Percentiles rank a stretch among this genome's conserved stretches.
phyloP scores from a whole-genome alignment of 495 filamentous ascomycete species.

The Neurospora terricola region DNA sequence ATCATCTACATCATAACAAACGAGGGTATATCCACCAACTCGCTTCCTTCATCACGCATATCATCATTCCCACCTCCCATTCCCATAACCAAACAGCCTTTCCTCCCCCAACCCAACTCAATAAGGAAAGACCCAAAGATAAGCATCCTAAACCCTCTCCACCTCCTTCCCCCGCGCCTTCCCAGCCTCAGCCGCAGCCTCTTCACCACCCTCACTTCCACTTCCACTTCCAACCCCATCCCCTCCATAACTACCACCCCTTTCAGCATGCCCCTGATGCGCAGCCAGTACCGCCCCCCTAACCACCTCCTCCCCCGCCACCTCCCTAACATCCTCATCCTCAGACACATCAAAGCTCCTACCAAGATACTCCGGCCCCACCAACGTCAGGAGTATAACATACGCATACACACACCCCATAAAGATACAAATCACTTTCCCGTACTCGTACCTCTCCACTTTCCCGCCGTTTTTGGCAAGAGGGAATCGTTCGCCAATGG shows the following conservation, averaged over 20 bases:
- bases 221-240: neutral
- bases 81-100: neutral
- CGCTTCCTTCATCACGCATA: neutral
- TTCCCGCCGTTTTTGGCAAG: constrained; percentile 26
- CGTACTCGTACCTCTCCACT: constrained; percentile 61
- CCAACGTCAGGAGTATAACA: constrained; percentile 59
- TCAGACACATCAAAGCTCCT: constrained; percentile 55
- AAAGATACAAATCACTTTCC: constrained; percentile 86
- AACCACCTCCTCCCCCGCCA: constrained; percentile 29
- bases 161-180: neutral
- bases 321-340: constrained; percentile 55
- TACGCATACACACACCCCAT: constrained; percentile 89
- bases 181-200: neutral
- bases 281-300: constrained; percentile 5
- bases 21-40: too few relatives aligned
- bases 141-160: neutral
- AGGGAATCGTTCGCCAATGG: constrained; percentile 72
- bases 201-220: neutral
- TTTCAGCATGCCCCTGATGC: neutral
- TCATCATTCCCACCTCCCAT: neutral
- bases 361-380: constrained; percentile 67
- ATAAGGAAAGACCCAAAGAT: neutral
- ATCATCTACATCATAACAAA: neutral
- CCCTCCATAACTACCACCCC: neutral
- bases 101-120: neutral